These are phyloP conservation scores for Fistulinella prunicolor DNA, from an alignment of 768 basidiomycete species.

Conservation along the genomic window DNA sequence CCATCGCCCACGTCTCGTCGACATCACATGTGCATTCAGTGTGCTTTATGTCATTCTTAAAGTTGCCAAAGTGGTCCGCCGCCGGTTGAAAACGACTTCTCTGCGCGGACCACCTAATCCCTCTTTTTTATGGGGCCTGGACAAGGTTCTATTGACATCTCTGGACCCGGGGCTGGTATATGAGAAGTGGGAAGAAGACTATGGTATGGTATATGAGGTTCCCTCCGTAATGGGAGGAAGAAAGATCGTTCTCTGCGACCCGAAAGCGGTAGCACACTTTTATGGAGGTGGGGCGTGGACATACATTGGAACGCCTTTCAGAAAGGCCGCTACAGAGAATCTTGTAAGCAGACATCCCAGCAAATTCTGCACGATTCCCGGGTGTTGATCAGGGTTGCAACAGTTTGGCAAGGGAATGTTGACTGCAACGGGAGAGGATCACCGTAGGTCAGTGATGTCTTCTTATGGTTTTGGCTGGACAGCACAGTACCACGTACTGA, in stretches of 20 bases:
- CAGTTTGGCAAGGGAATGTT: constrained; percentile 38
- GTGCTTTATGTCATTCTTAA: constrained; percentile 10
- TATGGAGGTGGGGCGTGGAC: constrained; percentile 47
- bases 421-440: constrained; percentile 41
- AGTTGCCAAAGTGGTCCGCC: neutral
- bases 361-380: neutral
- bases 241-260: constrained; percentile 41
- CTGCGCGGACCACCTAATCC: constrained; percentile 21
- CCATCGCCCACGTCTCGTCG: no score
- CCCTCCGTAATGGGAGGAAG: constrained; percentile 36
- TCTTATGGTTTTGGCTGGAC: neutral
- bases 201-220: constrained; percentile 45
- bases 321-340: constrained; percentile 17
- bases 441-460: constrained; percentile 36
- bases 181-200: constrained; percentile 46
- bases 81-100: constrained; percentile 15
- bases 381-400: neutral
- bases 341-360: constrained; percentile 18
- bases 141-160: neutral
- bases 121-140: constrained; percentile 18
- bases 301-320: constrained; percentile 24
- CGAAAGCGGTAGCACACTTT: constrained; percentile 50
- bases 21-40: constrained; percentile 2
- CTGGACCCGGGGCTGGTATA: constrained; percentile 33
- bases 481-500: no score